Evolutionary conservation across 345 rosid genomes (phyloP), one percentile per base, ranked within the genome.

Genomic region (Lepidium didymum): DNA sequence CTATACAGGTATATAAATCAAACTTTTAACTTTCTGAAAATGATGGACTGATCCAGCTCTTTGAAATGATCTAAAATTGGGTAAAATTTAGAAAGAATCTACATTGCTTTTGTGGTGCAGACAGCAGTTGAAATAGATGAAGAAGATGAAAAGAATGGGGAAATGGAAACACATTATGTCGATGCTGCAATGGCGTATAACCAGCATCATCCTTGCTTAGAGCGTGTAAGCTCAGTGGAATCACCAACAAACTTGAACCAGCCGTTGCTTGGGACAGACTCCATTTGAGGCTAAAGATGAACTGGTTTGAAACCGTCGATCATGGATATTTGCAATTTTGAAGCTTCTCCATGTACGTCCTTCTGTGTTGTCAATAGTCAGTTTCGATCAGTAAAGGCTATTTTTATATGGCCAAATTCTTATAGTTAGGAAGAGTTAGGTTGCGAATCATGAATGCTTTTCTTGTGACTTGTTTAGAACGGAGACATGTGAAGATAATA

Each of bases 61-160:
- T 43, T 33, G 37, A 23, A 10, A 25, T 3, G 37, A 27, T 27
- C 31, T 27, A 27, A 27, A 27, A 5, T 4, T 27, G 31, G 31
- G 6, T 27, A 27, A 27, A 63, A 50, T 21, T 10, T 10, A 29
- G 14, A 65, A 52, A 53, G 61, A 66, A 29, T 27, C 8, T 56
- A 38, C 16, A 34, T 56, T 19, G 31, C 58, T 58, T 51, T 60
- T 75, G 31, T 15, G 69, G 72, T 57, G 56, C 82, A 93, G 97
- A 85, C 79, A 36, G 96, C 89, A 4, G 80, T 80, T 10, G 92
- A 87, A 43, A 83, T 74, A 47, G 98, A 93, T 64, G 98, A 88
- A 72, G 40, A 62, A 8, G 97, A 93, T 62, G 65, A 71, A 59
- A 74, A 79, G 81, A 78, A 42, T 6, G 81, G 87, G 6, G 72